Evolutionary conservation across 345 rosid species (phyloP).

Genomic region (Bretschneidera sinensis): DNA sequence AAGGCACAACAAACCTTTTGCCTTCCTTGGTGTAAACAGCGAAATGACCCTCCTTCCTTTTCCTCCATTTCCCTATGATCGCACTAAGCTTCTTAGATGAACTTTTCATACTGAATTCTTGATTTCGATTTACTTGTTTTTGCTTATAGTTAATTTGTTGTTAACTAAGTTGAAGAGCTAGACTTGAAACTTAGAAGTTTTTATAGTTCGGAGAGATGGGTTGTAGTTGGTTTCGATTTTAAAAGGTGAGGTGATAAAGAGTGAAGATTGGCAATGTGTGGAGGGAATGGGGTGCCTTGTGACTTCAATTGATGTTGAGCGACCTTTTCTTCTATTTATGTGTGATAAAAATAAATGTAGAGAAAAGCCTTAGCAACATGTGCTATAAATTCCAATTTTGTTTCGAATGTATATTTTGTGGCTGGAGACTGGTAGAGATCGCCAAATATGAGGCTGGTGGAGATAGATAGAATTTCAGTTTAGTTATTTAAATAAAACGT

Average conservation of each 20-base stretch:
- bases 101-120: constrained; percentile 13
- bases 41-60: constrained; percentile 46
- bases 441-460: too few relatives aligned
- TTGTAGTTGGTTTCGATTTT: neutral
- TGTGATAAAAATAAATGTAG: neutral
- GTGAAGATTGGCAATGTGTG: constrained; percentile 4
- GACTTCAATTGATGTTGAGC: neutral
- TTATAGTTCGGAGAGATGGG: constrained; percentile 4
- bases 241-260: neutral
- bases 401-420: neutral
- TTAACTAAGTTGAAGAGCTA: too few relatives aligned
- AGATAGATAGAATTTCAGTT: too few relatives aligned
- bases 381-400: neutral
- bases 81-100: constrained; percentile 33
- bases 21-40: constrained; percentile 49
- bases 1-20: constrained; percentile 42
- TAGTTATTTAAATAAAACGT: too few relatives aligned
- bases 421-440: neutral
- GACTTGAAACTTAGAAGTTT: neutral
- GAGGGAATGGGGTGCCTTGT: constrained; percentile 1
- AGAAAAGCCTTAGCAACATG: neutral
- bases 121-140: neutral
- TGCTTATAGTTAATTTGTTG: neutral
- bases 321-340: neutral
- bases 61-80: constrained; percentile 37